Conservation (phyloP, 805 yeast species). For the Saccharomycopsis fibuligera region DNA sequence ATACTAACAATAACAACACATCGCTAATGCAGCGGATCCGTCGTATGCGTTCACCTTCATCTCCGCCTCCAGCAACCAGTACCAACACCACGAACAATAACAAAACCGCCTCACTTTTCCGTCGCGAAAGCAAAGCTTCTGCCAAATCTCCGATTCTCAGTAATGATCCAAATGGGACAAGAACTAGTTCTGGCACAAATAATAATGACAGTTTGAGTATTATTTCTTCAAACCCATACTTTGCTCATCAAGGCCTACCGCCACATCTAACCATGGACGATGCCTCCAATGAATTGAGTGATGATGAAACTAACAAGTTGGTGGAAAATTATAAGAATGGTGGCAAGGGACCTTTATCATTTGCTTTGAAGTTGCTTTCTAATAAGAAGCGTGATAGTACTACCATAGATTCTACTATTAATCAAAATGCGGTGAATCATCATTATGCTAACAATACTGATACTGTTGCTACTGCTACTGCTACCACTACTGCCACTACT, state of each 20-base stretch:
- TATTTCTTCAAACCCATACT: slow-evolving; percentile 40
- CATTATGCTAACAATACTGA: slow-evolving; percentile 1
- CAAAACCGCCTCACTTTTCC: neutral
- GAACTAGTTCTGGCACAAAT: slow-evolving; percentile 7
- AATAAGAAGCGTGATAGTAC: slow-evolving; percentile 19
- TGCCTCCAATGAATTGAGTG: slow-evolving; percentile 19
- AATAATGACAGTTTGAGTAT: slow-evolving; percentile 19
- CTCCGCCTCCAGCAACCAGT: slow-evolving; percentile 25
- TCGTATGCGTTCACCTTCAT: slow-evolving; percentile 32
- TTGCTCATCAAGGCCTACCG: slow-evolving; percentile 53
- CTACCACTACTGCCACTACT: neutral
- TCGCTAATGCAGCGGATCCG: slow-evolving; percentile 30
- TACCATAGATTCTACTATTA: slow-evolving; percentile 21
- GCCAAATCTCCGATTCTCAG: slow-evolving; percentile 5
- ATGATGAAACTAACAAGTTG: slow-evolving; percentile 20
- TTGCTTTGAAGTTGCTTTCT: slow-evolving; percentile 25
- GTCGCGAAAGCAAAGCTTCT: slow-evolving; percentile 2
- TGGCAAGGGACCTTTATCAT: slow-evolving; percentile 28
- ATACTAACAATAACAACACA: slow-evolving; percentile 16
- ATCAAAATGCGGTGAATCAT: slow-evolving; percentile 27
- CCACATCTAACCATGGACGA: slow-evolving; percentile 38
- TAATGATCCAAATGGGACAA: neutral
- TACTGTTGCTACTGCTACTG: slow-evolving; percentile 23
- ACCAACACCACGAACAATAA: slow-evolving; percentile 5
- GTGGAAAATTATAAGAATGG: slow-evolving; percentile 12